Evolutionary conservation across 2,329 filamentous ascomycete genomes (phyloP), one percentile per base, ranked within the genome.

Genomic region (Botryosphaeria agaves): DNA sequence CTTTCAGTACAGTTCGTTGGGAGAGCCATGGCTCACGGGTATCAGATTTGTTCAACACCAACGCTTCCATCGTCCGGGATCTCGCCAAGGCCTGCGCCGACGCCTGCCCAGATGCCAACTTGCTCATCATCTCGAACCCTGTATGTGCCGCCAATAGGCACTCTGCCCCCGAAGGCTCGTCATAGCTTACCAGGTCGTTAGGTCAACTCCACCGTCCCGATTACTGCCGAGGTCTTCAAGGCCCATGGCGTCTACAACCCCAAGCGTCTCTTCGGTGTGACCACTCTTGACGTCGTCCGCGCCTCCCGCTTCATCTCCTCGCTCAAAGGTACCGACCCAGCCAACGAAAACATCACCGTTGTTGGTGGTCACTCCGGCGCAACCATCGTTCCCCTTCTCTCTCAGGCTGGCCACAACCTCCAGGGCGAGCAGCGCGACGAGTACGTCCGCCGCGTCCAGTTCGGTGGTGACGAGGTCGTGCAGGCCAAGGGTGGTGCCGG

Each of bases 131-230:
- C 65, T 74, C 85, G 62, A 98, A 98, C 76, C 89, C 89, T 39
- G 85, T 72, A 62, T 34, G 65, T 49, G 12, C 16, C 3, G 19
- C n/a, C 6, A 20, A n/a, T n/a, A n/a, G n/a, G n/a, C n/a, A n/a
- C n/a, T n/a, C n/a, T n/a, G n/a, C n/a, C n/a, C n/a, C n/a, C n/a
- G n/a, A n/a, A n/a, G n/a, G n/a, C n/a, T n/a, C n/a, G n/a, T n/a
- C n/a, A n/a, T n/a, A n/a, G 16, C 17, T 29, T 7, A 29, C 16
- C 11, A 4, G 11, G 9, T 20, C 2, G 15, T 9, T 32, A 72
- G 67, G 71, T 98, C 66, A 98, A 98, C 83, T 94, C 84, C 48
- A 98, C 89, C 53, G 89, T 98, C 51, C 89, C 89, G 57, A 98
- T 98, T 64, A 77, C 76, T 55, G 77, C 83, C 56, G 89, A 95